Base-by-base conservation (phyloP, 345 rosid species). In the Alliaria petiolata region DNA sequence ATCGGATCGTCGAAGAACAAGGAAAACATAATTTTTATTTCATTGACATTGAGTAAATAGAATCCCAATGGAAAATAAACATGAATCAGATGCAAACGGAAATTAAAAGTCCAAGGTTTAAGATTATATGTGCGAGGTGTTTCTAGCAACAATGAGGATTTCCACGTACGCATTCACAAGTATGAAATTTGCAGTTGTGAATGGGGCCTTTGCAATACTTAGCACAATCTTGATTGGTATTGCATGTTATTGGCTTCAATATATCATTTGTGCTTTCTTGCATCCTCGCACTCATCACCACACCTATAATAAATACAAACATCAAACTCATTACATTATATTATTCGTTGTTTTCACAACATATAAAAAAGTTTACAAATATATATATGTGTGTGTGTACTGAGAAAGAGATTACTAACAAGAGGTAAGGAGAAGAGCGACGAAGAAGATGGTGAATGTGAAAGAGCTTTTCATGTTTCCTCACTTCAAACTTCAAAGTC, bases 211-310 rank as follows among this genome's bases (percentile, higher is more conserved):
- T 49, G 60, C 67, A 70, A 26, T 3, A 70, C 61, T 50, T 61
- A 14, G 68, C 42, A 70, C 75, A 61, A 61, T 70, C 68, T 70
- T 22, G 11, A 61, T 70, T 12, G 43, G 61, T 70, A 0, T 70
- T 61, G 75, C 75, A 61, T 70, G 75, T 61, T 61, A 70, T 61
- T 26, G 68, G 74, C 31, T 36, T 61, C 68, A 61, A 9, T 39
- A 4, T 14, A 8, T 8, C 25, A 3, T 51, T 30, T 60, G 42
- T 52, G 44, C 22, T 40, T 62, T 38, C 68, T 28, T 61, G 68
- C 33, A 50, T 50, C 65, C 74, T 69, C 12, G 60, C 61, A 28
- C 67, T 36, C 75, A 61, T 70, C 43, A 70, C 68, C 50, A 50
- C 52, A 30, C 68, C 61, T 70, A 50, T 14, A 51, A 50, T 6